Evolutionary conservation across 148 eudicot genomes (phyloP).

Genomic region (Salicornia ramosissima): DNA sequence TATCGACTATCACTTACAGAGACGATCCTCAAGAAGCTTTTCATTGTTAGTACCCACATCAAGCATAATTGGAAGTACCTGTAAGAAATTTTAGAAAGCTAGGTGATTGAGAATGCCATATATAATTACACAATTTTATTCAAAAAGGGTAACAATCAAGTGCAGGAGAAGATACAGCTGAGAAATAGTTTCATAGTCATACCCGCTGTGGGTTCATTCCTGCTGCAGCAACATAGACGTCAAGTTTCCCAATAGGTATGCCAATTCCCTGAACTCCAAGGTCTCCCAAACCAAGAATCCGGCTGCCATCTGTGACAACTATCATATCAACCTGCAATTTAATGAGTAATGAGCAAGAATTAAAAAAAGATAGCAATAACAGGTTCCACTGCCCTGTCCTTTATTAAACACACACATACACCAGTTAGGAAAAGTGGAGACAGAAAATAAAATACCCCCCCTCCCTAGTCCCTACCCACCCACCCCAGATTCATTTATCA

Average conservation of each 20-base stretch:
- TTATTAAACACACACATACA: no score
- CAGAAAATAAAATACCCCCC: neutral
- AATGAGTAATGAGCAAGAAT: constrained; percentile 15
- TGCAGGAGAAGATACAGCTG: neutral
- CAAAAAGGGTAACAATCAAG: neutral
- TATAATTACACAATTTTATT: neutral
- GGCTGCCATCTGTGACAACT: constrained; percentile 98
- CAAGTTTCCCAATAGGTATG: constrained; percentile 96
- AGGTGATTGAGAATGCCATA: neutral
- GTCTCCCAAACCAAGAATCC: constrained; percentile 96
- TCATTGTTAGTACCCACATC: constrained; percentile 97
- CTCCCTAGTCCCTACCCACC: no score
- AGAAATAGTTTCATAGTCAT: constrained; percentile 27
- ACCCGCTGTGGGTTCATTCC: constrained; percentile 93
- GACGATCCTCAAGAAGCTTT: constrained; percentile 78
- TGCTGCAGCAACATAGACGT: constrained; percentile 99
- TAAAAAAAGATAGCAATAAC: neutral
- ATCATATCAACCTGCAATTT: constrained; percentile 92
- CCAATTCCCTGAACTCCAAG: constrained; percentile 99
- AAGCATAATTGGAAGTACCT: constrained; percentile 97
- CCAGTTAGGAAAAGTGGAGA: neutral
- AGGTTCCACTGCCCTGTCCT: no score
- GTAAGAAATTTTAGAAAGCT: constrained; percentile 14
- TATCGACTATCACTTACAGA: constrained; percentile 55
- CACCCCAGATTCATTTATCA: no score